Base-by-base conservation (phyloP, 306 rosid species). In the Ormosia semicastrata region DNA sequence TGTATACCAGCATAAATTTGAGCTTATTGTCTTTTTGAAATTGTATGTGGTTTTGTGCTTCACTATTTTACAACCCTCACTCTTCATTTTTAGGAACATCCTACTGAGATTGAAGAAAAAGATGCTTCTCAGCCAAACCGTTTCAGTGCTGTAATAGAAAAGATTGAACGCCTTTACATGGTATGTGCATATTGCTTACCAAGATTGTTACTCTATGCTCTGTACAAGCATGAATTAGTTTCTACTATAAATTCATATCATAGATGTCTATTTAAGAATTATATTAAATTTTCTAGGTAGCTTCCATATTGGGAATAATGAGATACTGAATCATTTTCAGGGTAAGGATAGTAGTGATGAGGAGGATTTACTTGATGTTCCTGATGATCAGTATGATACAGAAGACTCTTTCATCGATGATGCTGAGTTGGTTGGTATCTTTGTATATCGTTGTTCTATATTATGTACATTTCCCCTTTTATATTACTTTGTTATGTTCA, bases 401-500 rank as follows among this genome's bases (percentile, higher is more conserved):
- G 98, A 95, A 76, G 99, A 95, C 89, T 95, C 99, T 60, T 95
- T 95, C 82, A 95, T 95, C 60, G 99, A 95, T 44, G 99, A 95
- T 79, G 94, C 97, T 29, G 98, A 95, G 89, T 89, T 95, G 99
- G 98, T 95, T 59, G 80, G 94, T 89, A 47, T 84, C 72, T 77
- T 24, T 60, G 7, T 64, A 36, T 64, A 57, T n/a, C 54, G n/a
- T 70, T 87, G 37, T 66, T 54, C 54, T 49, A 12, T 49, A 4
- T 49, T 12, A 12, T 49, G 14, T 65, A 18, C n/a, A 11, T 84
- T 78, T 46, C 56, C 53, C 40, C 52, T 65, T 54, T 4, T 76
- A 30, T 18, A 67, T 66, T 59, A 57, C 81, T 59, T 76, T 70
- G 74, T 46, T 41, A 81, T 75, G 47, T 30, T 65, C 37, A 78